Evolutionary conservation across 306 rosid genomes (phyloP).

Genomic region (Oemleria cerasiformis): DNA sequence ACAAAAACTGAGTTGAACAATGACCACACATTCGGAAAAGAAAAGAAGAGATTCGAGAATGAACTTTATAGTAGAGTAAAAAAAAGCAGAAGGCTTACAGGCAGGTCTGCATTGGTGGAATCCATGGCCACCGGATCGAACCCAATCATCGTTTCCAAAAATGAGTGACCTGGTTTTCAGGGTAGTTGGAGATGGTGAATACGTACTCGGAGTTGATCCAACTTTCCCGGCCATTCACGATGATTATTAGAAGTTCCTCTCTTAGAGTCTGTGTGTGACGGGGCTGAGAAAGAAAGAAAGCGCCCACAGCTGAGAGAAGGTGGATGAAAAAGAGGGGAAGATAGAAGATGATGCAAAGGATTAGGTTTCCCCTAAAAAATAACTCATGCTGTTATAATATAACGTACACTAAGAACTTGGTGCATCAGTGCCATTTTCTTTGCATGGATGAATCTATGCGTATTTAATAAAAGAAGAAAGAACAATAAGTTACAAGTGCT

Average conservation of each 20-base stretch:
- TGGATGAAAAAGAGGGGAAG: too few species aligned
- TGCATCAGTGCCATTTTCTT: constrained; percentile 17
- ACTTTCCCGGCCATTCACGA: constrained; percentile 64
- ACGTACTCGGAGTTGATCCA: constrained; percentile 56
- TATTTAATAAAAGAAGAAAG: constrained; percentile 6
- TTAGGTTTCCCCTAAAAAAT: too few species aligned
- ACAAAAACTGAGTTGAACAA: not conserved
- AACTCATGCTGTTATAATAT: too few species aligned
- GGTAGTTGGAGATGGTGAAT: constrained; percentile 61
- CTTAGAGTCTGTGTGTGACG: too few species aligned
- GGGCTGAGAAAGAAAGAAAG: too few species aligned
- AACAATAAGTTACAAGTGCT: constrained; percentile 20
- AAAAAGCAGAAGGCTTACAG: constrained; percentile 35
- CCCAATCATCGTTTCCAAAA: constrained; percentile 54
- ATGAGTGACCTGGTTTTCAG: constrained; percentile 37
- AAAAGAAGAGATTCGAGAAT: not conserved
- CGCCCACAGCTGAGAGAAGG: too few species aligned
- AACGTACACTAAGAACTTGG: not conserved
- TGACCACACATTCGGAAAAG: too few species aligned
- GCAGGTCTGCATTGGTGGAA: constrained; percentile 94
- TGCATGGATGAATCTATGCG: constrained; percentile 6
- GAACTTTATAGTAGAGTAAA: not conserved
- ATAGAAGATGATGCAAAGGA: too few species aligned
- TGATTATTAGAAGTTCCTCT: not conserved
- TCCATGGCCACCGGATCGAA: constrained; percentile 77